Evolutionary conservation across 2,329 filamentous ascomycete genomes (phyloP), one percentile per base, ranked within the genome.

Genomic region (Arthrobotrys musiformis): DNA sequence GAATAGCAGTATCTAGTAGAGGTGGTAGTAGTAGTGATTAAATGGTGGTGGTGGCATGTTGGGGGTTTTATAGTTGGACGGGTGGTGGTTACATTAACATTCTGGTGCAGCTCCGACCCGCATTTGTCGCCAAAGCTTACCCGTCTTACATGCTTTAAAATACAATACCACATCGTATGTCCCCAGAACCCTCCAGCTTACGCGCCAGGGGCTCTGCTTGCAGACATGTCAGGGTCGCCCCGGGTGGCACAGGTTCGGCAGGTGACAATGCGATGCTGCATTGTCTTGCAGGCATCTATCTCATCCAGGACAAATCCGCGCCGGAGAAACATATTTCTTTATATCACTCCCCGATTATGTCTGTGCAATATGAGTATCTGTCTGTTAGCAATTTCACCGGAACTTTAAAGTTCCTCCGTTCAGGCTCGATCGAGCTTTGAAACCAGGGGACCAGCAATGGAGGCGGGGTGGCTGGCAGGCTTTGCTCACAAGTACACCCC

Each of bases 401-500:
- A 19, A 19, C 40, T 19, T 11, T 37, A 9, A 4, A 9, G 4
- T 37, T 9, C n/a, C n/a, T n/a, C n/a, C n/a, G n/a, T n/a, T n/a
- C n/a, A n/a, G n/a, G n/a, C n/a, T n/a, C n/a, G n/a, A n/a, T n/a
- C n/a, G n/a, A n/a, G n/a, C n/a, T n/a, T n/a, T n/a, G n/a, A n/a
- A n/a, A n/a, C n/a, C n/a, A n/a, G n/a, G n/a, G n/a, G n/a, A n/a
- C n/a, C n/a, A n/a, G n/a, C n/a, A n/a, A 9, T 37, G 33, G 33
- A 11, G 33, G 13, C 13, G 4, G 2, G 7, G 9, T 13, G 44
- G 19, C 17, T 24, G 22, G 33, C n/a, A n/a, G n/a, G n/a, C n/a
- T n/a, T n/a, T n/a, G n/a, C 50, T 58, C 89, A 84, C 90, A 91
- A 1, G 89, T 91, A 82, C 91, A 92, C 0, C 91, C 91, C 75